Evolutionary conservation across 1,284 basidiomycete species (phyloP), one percentile per base, ranked within the genome.

Genomic region (Vanrija sp.): DNA sequence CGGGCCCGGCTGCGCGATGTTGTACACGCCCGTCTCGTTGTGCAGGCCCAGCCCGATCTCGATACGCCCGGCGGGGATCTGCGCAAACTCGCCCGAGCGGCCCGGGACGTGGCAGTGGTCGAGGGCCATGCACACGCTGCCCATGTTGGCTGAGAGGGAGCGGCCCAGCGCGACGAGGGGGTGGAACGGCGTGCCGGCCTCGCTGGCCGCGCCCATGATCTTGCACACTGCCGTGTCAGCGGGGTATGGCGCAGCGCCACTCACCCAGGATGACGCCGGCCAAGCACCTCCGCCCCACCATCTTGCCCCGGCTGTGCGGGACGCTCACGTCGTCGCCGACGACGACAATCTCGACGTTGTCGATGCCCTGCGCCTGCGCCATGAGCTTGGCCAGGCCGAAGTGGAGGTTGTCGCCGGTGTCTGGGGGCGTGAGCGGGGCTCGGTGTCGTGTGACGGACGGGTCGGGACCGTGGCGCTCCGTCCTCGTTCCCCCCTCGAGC

Each of bases 41-140:
- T 79, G 78, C 53, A 79, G 66, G 36, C 78, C 78, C 50, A 79
- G 68, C 41, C 78, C 78, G 52, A 79, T 75, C 66, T 79, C 78
- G 45, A 75, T 67, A n/a, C 75, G 69, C 3, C 75, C 75, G 19
- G 64, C 70, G 9, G 71, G 70, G 42, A 79, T 73, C 51, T 72
- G 68, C 12, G 52, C 49, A 63, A 69, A 74, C 53, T 78, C 78
- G 7, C 68, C 70, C 41, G 69, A 63, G 19, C 78, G 62, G 12
- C 78, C 78, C 3, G 78, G 78, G 15, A 78, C 77, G 62, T 79
- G 78, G 61, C 77, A 79, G 64, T 79, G 78, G 57, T 79, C 78
- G 18, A 79, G 69, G 15, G 77, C 77, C 14, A 72, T 73, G 48
- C 75, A 75, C 47, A 79, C 71, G 0, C 77, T 77, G 31, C 73